Conservation (phyloP, 1,284 basidiomycete species). For the Paramarasmius palmivorus region DNA sequence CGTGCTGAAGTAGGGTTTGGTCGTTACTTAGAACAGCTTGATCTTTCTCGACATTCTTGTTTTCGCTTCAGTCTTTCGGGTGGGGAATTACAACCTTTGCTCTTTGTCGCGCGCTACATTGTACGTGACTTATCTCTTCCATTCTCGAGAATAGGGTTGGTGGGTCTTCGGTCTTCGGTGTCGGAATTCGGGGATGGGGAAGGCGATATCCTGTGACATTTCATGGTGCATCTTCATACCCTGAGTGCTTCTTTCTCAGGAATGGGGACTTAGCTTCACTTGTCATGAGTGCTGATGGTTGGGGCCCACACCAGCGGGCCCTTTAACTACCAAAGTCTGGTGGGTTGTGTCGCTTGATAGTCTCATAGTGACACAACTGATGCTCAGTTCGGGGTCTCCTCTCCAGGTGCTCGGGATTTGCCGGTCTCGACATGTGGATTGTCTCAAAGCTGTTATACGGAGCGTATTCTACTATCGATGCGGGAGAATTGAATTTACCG, state of each 20-base stretch:
- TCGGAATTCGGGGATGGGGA: background rate
- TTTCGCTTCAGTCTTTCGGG: conserved; percentile 5
- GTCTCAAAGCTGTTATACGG: conserved; percentile 1
- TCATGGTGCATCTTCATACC: background rate
- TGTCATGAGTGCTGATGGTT: background rate
- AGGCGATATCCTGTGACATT: background rate
- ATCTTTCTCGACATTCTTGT: conserved; percentile 7
- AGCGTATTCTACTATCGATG: conserved; percentile 31
- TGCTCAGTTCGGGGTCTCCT: conserved; percentile 23
- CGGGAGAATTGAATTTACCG: conserved; percentile 20
- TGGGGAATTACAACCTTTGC: conserved; percentile 9
- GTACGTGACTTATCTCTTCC: conserved; percentile 5
- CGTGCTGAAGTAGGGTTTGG: background rate
- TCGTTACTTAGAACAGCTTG: background rate
- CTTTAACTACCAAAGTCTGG: background rate
- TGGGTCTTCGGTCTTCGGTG: conserved; percentile 1
- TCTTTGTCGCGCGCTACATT: conserved; percentile 8
- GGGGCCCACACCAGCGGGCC: background rate
- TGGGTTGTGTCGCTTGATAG: background rate
- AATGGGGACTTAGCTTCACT: background rate
- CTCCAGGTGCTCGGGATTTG: conserved; percentile 10
- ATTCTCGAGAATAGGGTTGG: conserved; percentile 5
- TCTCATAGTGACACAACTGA: conserved; percentile 17
- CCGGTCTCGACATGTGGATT: conserved; percentile 17
- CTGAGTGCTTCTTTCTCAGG: background rate